Evolutionary conservation across 257 asterid genomes (phyloP), one percentile per base, ranked within the genome.

Genomic region (Orobanche coerulescens): DNA sequence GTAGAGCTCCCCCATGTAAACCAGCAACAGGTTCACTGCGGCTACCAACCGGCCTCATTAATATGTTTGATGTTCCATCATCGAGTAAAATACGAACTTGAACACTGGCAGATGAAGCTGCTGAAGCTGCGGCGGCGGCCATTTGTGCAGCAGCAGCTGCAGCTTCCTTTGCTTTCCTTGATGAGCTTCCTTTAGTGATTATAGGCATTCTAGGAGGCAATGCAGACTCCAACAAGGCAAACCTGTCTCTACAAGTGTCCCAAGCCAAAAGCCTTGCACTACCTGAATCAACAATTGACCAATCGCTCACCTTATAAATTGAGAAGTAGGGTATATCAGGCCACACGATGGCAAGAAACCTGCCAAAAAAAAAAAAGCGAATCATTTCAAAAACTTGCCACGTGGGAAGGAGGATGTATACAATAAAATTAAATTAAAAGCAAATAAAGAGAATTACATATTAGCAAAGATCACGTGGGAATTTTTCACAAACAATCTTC

Each of bases 301-400:
- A 93, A 77, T 93, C 96, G 53, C 96, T 82, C 60, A 89, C 95
- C 85, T 89, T 93, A 73, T 82, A 89, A 63, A 93, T 71, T 26
- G 95, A 83, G 81, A 93, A 93, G 70, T 93, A 89, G 63, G 98
- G 99, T 56, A 93, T 93, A 81, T 93, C 99, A 23, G 99, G 99
- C 99, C 99, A 93, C 59, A 88, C 95, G 58, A 86, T 75, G 52
- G 95, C 87, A 55, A 93, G 78, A 70, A 78, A 93, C 93, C 98
- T 92, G 94, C 84, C 70, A 71, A 59, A 67, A 28, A 13, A 19
- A 62, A 61, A 67, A 63, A 19, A 56, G 37, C 34, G 65, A 31
- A 44, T 4, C 24, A 30, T n/a, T 26, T 11, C 5, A 54, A 6
- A 22, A 23, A 10, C 2, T 6, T 49, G 12, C 11, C 11, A 1